Conservation (phyloP, 2,329 filamentous ascomycete genomes). For the Lasiodiplodia gonubiensis region DNA sequence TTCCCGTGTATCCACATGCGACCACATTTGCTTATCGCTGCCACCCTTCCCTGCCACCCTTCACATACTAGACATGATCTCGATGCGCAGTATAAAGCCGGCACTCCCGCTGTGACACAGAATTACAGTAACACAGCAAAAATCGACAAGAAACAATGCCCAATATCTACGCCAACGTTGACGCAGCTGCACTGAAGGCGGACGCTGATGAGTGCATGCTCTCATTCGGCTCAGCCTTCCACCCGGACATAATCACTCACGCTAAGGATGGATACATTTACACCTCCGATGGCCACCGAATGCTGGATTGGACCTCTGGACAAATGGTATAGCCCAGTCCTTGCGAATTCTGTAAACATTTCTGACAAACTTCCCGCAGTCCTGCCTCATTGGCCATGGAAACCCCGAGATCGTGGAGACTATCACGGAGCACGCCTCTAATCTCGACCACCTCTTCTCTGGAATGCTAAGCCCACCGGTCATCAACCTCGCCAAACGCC, state of each 20-base stretch:
- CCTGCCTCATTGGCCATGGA: conserved; percentile 39
- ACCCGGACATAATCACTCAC: conserved; percentile 40
- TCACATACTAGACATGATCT: too few relatives aligned
- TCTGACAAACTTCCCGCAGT: conserved; percentile 1
- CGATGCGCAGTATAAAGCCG: too few relatives aligned
- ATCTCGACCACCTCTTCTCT: conserved; percentile 44
- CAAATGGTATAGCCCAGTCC: conserved; percentile 35
- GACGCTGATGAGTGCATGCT: conserved; percentile 27
- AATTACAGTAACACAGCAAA: too few relatives aligned
- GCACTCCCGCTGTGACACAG: too few relatives aligned
- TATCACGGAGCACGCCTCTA: conserved; percentile 37
- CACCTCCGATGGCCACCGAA: conserved; percentile 39
- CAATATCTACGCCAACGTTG: conserved; percentile 17
- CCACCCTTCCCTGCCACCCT: too few relatives aligned
- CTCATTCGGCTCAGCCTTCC: conserved; percentile 32
- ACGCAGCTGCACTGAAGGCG: conserved; percentile 10
- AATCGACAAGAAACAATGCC: background rate
- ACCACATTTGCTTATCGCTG: too few relatives aligned
- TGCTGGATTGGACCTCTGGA: conserved; percentile 42
- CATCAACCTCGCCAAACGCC: conserved; percentile 39
- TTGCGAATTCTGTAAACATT: background rate
- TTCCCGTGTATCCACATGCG: too few relatives aligned
- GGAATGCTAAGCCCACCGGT: conserved; percentile 45
- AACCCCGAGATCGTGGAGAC: conserved; percentile 43
- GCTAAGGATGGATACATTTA: conserved; percentile 40